Conservation (phyloP, 208 protist genomes). For the Trichomonas vaginalis region DNA sequence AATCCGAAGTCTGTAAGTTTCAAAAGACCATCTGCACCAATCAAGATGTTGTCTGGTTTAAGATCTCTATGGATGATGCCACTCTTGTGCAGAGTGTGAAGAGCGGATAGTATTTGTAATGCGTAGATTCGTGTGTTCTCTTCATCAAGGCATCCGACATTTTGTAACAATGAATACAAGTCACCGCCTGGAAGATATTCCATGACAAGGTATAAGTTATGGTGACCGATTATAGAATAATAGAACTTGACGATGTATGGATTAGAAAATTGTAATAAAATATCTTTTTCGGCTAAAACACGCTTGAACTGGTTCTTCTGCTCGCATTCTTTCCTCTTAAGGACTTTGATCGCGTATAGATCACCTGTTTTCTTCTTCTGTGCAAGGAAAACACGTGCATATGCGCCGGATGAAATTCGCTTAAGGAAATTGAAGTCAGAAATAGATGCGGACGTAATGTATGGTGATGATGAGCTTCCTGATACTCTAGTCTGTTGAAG, state of each 20-base stretch:
- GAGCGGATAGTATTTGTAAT: neutral
- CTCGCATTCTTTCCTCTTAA: neutral
- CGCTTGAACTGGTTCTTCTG: neutral
- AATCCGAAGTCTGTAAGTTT: constrained; percentile 7
- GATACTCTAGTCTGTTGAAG: neutral
- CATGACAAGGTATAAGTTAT: neutral
- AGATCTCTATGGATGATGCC: neutral
- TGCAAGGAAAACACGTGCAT: neutral
- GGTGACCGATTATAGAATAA: neutral
- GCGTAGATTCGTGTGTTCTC: neutral
- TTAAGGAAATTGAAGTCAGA: neutral
- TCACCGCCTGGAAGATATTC: constrained; percentile 1
- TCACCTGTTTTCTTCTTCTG: neutral
- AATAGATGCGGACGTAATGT: neutral
- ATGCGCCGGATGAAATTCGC: neutral
- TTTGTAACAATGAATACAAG: neutral
- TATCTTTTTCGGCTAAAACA: neutral
- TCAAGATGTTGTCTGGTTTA: neutral
- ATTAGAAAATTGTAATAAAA: neutral
- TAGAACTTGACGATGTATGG: neutral
- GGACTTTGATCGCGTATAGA: neutral
- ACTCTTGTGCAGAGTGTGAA: neutral
- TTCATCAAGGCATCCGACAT: neutral
- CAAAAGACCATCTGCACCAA: neutral
- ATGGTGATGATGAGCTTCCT: neutral